phyloP scores from a whole-genome alignment of 2,329 filamentous ascomycete genomes.

The Colletotrichum cereale region DNA sequence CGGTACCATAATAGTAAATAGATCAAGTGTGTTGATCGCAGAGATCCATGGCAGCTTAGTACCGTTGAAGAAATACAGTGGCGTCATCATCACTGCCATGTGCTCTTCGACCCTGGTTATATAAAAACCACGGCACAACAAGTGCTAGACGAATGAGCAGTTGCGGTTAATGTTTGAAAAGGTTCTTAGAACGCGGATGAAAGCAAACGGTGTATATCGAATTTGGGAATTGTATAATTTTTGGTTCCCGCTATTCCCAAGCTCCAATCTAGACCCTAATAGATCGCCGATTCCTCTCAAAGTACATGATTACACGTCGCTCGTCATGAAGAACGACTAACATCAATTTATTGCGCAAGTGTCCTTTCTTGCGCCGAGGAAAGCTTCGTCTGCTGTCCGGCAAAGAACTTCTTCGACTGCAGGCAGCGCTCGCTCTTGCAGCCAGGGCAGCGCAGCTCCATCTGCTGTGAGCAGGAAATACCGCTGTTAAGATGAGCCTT shows the following conservation, averaged over 20 bases:
- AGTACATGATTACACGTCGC: slow-evolving; percentile 32
- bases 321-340: background rate
- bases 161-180: background rate
- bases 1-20: too few relatives aligned
- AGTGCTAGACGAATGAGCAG: background rate
- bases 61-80: slow-evolving; percentile 7
- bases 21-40: background rate
- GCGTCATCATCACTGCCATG: slow-evolving; percentile 33
- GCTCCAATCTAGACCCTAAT: slow-evolving; percentile 21
- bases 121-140: background rate
- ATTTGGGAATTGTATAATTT: slow-evolving; percentile 10
- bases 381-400: slow-evolving; percentile 48
- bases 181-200: too few relatives aligned
- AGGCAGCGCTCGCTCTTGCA: slow-evolving; percentile 91
- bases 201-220: background rate
- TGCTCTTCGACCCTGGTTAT: background rate
- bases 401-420: slow-evolving; percentile 80
- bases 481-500: slow-evolving; percentile 81
- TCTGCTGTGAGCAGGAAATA: slow-evolving; percentile 79
- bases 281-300: slow-evolving; percentile 21
- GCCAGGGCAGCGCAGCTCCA: slow-evolving; percentile 91
- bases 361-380: slow-evolving; percentile 18
- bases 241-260: background rate
- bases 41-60: slow-evolving; percentile 14
- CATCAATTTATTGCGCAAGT: slow-evolving; percentile 13